A percentile compares a stretch with the other conserved stretches of the same genome.
Conservation (phyloP, 176 grass and related monocot species). For the Musa acuminata region DNA sequence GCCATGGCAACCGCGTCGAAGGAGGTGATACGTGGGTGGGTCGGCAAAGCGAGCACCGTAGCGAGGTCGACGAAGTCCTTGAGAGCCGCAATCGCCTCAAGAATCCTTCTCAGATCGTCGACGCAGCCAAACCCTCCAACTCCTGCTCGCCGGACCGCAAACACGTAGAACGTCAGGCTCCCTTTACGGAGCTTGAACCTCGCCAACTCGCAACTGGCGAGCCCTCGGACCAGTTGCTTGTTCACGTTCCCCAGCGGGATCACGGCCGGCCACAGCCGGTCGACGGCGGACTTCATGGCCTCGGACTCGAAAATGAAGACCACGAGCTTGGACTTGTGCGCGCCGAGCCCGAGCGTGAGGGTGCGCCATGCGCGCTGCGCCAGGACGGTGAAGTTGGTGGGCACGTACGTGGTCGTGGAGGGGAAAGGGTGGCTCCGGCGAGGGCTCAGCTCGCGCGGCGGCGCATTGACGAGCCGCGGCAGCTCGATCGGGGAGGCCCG, state of each 20-base stretch:
- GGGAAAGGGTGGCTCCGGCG: slow-evolving; percentile 78
- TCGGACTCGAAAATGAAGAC: slow-evolving; percentile 94
- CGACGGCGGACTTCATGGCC: slow-evolving; percentile 62
- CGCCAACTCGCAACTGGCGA: slow-evolving; percentile 71
- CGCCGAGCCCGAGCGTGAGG: slow-evolving; percentile 83
- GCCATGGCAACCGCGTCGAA: slow-evolving; percentile 39
- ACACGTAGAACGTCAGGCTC: slow-evolving; percentile 94
- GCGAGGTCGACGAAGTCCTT: slow-evolving; percentile 92
- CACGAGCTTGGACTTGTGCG: slow-evolving; percentile 85
- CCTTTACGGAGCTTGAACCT: slow-evolving; percentile 96
- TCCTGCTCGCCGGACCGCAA: slow-evolving; percentile 68
- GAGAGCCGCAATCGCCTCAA: slow-evolving; percentile 62
- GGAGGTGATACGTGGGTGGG: slow-evolving; percentile 75
- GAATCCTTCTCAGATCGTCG: slow-evolving; percentile 62
- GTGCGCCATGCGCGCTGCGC: slow-evolving; percentile 98
- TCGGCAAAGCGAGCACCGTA: slow-evolving; percentile 79
- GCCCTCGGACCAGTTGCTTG: slow-evolving; percentile 78
- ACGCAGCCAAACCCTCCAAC: slow-evolving; percentile 67
- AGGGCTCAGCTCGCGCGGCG: slow-evolving; percentile 75
- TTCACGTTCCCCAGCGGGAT: slow-evolving; percentile 87
- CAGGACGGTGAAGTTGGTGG: slow-evolving; percentile 94
- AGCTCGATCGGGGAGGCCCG: slow-evolving; percentile 76
- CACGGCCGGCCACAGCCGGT: slow-evolving; percentile 68
- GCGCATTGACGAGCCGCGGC: slow-evolving; percentile 72
- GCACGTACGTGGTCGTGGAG: slow-evolving; percentile 77